Base-by-base conservation (phyloP, 768 basidiomycete genomes). In the Hydnomerulius pinastri region DNA sequence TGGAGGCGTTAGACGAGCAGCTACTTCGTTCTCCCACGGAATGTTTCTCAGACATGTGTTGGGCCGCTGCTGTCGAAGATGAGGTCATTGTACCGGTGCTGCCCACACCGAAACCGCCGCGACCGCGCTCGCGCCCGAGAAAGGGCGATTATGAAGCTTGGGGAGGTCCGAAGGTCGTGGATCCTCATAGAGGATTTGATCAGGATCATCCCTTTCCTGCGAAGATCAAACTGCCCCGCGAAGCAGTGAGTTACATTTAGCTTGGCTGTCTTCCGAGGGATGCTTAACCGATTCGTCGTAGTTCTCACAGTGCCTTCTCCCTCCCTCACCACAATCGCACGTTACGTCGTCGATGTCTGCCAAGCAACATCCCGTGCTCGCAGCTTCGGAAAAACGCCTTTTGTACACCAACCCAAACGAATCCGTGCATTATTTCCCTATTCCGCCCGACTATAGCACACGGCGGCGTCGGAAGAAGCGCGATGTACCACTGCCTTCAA, bases 1-100 rank as follows among this genome's bases (percentile, higher is more conserved):
- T 77, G 18, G 59, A 68, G 25, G 55, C 57, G 8, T 60, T 77
- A 6, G 76, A 77, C 54, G 67, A 74, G 42, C 65, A 73, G 30
- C 71, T 77, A 4, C 62, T 77, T 1, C 50, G 62, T 30, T 61
- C 66, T n/a, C 76, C 76, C 21, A 41, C 64, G 30, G 69, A 69
- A 15, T 68, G 66, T 12, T 77, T 77, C 51, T 66, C 64, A 7
- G 76, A 75, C 13, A 41, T 69, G 9, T 77, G 76, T 41, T 77
- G 76, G 70, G 58, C 61, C 2, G 47, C 57, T 18, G 72, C 73
- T 23, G 64, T 77, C 20, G 29, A 55, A 4, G 70, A 70, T 1
- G 64, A 70, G 30, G 38, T 46, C 13, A 24, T 43, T 0, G 25
- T 37, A n/a, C 52, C 55, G 17, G n/a, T 29, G 9, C 38, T 48